Percentiles rank a stretch among this genome's conserved stretches.
These are phyloP conservation scores for Colletotrichum sp. DNA, from an alignment of 2,329 filamentous ascomycete genomes.

Conservation along the genomic window DNA sequence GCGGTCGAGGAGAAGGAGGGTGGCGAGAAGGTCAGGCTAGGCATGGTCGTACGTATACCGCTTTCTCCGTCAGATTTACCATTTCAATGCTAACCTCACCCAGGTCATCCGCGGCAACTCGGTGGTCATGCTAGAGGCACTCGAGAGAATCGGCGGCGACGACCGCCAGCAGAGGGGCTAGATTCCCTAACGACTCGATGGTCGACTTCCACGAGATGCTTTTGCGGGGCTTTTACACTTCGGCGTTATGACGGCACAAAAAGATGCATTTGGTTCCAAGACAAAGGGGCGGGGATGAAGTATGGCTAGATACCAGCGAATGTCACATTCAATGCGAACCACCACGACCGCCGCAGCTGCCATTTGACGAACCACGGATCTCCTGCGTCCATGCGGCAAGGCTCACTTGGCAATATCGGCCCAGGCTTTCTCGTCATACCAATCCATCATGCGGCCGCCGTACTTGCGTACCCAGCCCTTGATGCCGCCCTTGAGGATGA, in stretches of 20 bases:
- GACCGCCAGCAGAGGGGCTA: slow-evolving; percentile 45
- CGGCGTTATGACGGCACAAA: slow-evolving; percentile 18
- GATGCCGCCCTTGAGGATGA: slow-evolving; percentile 57
- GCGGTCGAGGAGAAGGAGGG: slow-evolving; percentile 93
- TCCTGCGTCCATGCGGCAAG: background rate
- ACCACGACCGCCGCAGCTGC: background rate
- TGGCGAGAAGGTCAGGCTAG: slow-evolving; percentile 87
- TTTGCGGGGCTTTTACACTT: slow-evolving; percentile 9
- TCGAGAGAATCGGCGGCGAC: slow-evolving; percentile 71
- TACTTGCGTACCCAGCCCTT: slow-evolving; percentile 60
- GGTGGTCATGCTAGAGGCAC: slow-evolving; percentile 94
- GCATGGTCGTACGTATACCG: slow-evolving; percentile 79
- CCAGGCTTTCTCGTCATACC: slow-evolving; percentile 51
- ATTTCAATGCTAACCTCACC: slow-evolving; percentile 27
- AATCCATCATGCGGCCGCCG: slow-evolving; percentile 52
- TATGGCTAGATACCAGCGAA: slow-evolving; percentile 33
- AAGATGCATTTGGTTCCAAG: slow-evolving; percentile 15
- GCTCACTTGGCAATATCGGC: background rate
- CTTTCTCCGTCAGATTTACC: background rate
- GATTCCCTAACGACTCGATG: background rate
- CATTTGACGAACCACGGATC: background rate
- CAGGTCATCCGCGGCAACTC: slow-evolving; percentile 97
- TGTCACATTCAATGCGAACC: slow-evolving; percentile 1
- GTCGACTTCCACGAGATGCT: slow-evolving; percentile 1
- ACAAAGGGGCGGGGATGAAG: slow-evolving; percentile 8